Conservation (phyloP, 2,329 filamentous ascomycete genomes). For the Alternaria tenuissima region DNA sequence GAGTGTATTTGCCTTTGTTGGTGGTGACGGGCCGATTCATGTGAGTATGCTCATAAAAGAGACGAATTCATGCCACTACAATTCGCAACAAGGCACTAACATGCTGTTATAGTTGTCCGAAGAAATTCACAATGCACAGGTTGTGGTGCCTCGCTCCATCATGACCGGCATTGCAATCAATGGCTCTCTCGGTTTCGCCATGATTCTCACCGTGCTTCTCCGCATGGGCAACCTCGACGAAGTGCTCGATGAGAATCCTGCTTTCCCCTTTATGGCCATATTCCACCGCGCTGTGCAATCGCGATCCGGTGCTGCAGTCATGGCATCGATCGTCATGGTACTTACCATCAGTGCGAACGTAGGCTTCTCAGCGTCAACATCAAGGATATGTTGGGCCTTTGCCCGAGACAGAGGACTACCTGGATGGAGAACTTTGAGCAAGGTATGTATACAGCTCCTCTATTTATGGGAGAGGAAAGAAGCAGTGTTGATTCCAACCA, state of each 20-base stretch:
- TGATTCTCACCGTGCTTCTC: constrained; percentile 39
- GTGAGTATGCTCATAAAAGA: constrained; percentile 19
- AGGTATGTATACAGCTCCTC: constrained; percentile 11
- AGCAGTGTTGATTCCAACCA: constrained; percentile 17
- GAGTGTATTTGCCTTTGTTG: constrained; percentile 48
- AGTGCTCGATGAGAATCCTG: constrained; percentile 50
- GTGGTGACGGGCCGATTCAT: constrained; percentile 51
- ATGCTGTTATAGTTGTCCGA: constrained; percentile 33
- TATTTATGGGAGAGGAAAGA: neutral
- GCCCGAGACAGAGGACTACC: constrained; percentile 52
- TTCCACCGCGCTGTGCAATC: constrained; percentile 49
- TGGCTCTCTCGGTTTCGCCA: constrained; percentile 49
- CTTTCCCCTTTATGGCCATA: constrained; percentile 56
- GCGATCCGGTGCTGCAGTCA: constrained; percentile 53
- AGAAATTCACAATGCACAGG: constrained; percentile 42
- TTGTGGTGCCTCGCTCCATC: constrained; percentile 47
- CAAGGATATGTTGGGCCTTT: constrained; percentile 52
- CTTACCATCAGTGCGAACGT: constrained; percentile 48
- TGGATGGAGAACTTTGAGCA: constrained; percentile 40
- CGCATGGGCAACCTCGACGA: constrained; percentile 46
- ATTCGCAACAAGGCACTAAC: neutral
- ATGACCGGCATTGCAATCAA: constrained; percentile 50
- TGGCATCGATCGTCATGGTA: constrained; percentile 47
- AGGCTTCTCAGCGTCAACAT: constrained; percentile 48
- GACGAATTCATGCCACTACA: neutral